Percentiles rank a stretch among this genome's conserved stretches.
These are phyloP conservation scores for Backusella parvicylindrica DNA, from an alignment of 192 early-diverging fungal species.

Conservation along the genomic window DNA sequence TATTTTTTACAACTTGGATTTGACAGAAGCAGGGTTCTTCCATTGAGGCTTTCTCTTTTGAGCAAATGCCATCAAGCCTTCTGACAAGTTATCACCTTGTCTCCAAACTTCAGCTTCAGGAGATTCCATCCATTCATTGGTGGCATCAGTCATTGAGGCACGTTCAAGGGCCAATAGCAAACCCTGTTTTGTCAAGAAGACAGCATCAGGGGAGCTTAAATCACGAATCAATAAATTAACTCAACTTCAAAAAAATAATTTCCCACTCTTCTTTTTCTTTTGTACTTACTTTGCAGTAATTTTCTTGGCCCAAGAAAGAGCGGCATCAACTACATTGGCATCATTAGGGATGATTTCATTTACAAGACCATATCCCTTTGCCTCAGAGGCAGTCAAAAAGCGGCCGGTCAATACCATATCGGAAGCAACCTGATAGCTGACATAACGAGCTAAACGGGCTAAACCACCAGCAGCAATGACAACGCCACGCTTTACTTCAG, in stretches of 20 bases:
- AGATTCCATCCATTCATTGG: conserved; percentile 20
- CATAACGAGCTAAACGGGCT: conserved; percentile 24
- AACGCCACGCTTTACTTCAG: conserved; percentile 41
- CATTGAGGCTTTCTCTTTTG: conserved; percentile 39
- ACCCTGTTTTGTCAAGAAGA: conserved; percentile 35
- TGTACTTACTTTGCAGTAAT: conserved; percentile 30
- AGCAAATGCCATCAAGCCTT: conserved; percentile 39
- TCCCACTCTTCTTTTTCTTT: too few relatives aligned
- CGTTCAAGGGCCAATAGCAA: conserved; percentile 31
- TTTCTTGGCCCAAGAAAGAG: conserved; percentile 24
- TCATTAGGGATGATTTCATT: conserved; percentile 31
- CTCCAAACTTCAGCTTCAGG: conserved; percentile 18
- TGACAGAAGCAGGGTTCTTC: conserved; percentile 22
- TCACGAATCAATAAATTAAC: background rate
- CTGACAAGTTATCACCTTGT: conserved; percentile 26
- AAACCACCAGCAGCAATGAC: conserved; percentile 33
- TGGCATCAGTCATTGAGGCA: conserved; percentile 30
- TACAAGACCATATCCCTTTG: conserved; percentile 35
- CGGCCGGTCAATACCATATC: conserved; percentile 40
- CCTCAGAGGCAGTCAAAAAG: conserved; percentile 33
- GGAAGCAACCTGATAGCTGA: conserved; percentile 37
- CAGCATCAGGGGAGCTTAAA: conserved; percentile 42
- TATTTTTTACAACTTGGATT: background rate
- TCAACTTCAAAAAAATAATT: background rate
- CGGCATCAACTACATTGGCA: conserved; percentile 22